Base-by-base conservation (phyloP, 129 eudicot species). In the Apium graveolens region DNA sequence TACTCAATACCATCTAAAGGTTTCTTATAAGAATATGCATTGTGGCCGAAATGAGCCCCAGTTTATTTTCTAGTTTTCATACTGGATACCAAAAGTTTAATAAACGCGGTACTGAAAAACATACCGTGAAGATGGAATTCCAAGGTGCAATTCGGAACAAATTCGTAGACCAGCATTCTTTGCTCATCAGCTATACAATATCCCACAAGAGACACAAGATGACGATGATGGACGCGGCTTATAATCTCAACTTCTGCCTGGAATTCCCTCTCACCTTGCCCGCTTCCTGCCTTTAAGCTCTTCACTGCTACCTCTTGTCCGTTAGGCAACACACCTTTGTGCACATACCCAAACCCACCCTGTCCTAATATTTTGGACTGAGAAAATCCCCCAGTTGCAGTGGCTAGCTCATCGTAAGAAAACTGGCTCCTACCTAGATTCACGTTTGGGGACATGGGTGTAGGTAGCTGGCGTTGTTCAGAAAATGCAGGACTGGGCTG, bases 211-310 rank as follows among this genome's bases (percentile, higher is more conserved):
- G 93, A 89, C 45, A 89, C 93, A 24, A 89, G 89, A 68, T 89
- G 91, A 7, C 91, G 85, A 73, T 87, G 93, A 68, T 89, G 93
- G 21, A 89, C 91, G 5, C 93, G 86, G 53, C 90, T 89, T 49
- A 89, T 89, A 49, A 87, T 89, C 48, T 89, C 93, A 31, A 89
- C 90, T 78, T 89, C 93, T 6, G 93, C 88, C 70, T 82, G 90
- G 73, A 89, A 89, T 49, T 89, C 93, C 53, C 93, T 31, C 43
- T 89, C 93, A 3, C 93, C 93, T 75, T 89, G 93, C 10, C 93
- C 91, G 24, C 93, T 89, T 0, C 93, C 93, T 27, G 83, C 18
- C 70, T 89, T 89, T 49, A 89, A 83, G 74, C 91, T 82, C 78
- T 89, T 89, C 3, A 89, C 93, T 5, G 93, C 93, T 6, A 89